These are phyloP conservation scores for Fusarium keratoplasticum DNA, from an alignment of 2,329 filamentous ascomycete species.

Conservation along the genomic window DNA sequence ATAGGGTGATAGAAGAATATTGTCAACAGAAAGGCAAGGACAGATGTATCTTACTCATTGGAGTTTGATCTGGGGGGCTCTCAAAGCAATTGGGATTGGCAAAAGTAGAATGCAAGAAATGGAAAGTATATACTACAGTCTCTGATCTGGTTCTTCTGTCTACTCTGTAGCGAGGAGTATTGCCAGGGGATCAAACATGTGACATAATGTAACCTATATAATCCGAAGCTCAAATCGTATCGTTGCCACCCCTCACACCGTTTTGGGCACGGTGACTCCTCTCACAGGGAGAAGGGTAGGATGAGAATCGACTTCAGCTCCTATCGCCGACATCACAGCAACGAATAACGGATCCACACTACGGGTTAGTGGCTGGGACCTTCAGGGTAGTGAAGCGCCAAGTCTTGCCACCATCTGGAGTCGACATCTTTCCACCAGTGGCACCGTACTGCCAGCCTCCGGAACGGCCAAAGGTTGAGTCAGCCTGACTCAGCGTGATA, in stretches of 20 bases:
- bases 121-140: neutral
- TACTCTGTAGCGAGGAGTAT: neutral
- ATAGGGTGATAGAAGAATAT: no score
- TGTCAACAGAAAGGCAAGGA: no score
- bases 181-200: neutral
- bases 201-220: neutral
- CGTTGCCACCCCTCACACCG: neutral
- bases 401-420: conserved; percentile 11
- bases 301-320: neutral
- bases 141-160: no score
- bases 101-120: neutral
- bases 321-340: neutral
- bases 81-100: no score
- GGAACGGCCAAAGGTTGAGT: neutral
- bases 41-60: no score
- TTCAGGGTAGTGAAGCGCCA: conserved; percentile 8
- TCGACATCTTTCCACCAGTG: conserved; percentile 19
- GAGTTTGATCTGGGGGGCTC: no score
- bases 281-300: neutral
- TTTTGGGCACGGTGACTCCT: neutral
- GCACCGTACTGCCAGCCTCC: conserved; percentile 13
- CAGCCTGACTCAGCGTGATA: conserved; percentile 5
- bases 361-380: conserved; percentile 2
- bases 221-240: neutral
- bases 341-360: neutral